Evolutionary conservation across 306 rosid species (phyloP), one percentile per base, ranked within the genome.

Genomic region (Vigna angularis): DNA sequence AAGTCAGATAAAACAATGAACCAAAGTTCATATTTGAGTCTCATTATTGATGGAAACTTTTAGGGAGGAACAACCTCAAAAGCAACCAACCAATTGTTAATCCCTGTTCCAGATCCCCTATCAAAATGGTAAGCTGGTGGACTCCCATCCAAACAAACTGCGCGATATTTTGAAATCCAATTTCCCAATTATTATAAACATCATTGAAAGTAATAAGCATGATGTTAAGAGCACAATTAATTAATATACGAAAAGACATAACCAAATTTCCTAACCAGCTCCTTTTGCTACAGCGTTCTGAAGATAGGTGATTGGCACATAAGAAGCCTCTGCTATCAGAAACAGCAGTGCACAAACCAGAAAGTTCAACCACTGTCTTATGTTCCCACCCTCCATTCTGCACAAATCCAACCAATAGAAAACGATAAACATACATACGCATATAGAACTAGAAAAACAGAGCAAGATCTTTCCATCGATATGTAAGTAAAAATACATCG

Each of bases 101-200:
- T 64, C 65, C 98, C 98, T n/a, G 91, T 42, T 69, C 98, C 98
- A 81, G 61, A 77, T 62, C 98, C 98, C 64, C 70, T 83, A 40
- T 87, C 88, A 69, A 83, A 82, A 83, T 95, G 98, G 79, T 95
- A 95, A 84, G 98, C 98, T 56, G 98, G 92, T 16, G 98, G 92
- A 72, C 93, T 92, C 50, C 98, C 98, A 75, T 95, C 98, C 90
- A 95, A 87, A 84, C 98, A 95, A 82, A 95, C 98, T 95, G 92
- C 81, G 73, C 17, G 65, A 72, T 8, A 72, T 48, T 69, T 79
- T 45, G 38, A 72, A 76, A 71, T 64, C 72, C 42, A 77, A 51
- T 59, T 58, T 47, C 66, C 50, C 16, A 73, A 42, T 30, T 76
- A 59, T 15, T 15, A 12, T 62, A 49, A 71, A 69, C 71, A 59